Conservation (phyloP, 768 basidiomycete species). For the Rhizopogon vinicolor region DNA sequence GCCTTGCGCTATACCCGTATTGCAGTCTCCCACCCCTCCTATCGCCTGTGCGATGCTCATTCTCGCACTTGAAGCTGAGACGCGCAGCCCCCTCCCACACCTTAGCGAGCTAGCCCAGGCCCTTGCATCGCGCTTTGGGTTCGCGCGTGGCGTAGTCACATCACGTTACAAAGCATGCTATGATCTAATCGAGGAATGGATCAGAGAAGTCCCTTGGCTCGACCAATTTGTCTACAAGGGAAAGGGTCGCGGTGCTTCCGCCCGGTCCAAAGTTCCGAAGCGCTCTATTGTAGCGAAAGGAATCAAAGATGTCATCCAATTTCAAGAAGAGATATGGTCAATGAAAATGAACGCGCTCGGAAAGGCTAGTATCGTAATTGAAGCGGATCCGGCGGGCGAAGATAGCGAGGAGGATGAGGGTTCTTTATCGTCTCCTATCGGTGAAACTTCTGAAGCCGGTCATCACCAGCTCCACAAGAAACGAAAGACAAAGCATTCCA, state of each 20-base stretch:
- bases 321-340: slow-evolving; percentile 58
- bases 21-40: slow-evolving; percentile 35
- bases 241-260: slow-evolving; percentile 27
- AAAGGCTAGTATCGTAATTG: slow-evolving; percentile 35
- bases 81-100: slow-evolving; percentile 45
- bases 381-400: slow-evolving; percentile 26
- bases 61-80: slow-evolving; percentile 67
- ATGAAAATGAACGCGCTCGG: slow-evolving; percentile 32
- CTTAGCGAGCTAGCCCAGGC: slow-evolving; percentile 52
- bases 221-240: slow-evolving; percentile 44
- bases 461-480: slow-evolving; percentile 22
- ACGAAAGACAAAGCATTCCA: slow-evolving; percentile 23
- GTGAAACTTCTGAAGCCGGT: neutral
- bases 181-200: slow-evolving; percentile 54
- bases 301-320: slow-evolving; percentile 64
- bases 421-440: neutral
- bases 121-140: slow-evolving; percentile 48
- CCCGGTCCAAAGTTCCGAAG: slow-evolving; percentile 58
- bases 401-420: slow-evolving; percentile 26
- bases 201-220: slow-evolving; percentile 71
- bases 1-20: slow-evolving; percentile 37
- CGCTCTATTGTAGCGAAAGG: slow-evolving; percentile 63
- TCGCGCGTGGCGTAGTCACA: slow-evolving; percentile 54
- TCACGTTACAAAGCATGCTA: slow-evolving; percentile 64
- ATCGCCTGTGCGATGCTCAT: slow-evolving; percentile 69